These are phyloP conservation scores for Cryphonectria parasitica DNA, from an alignment of 2,329 filamentous ascomycete genomes.

Conservation along the genomic window DNA sequence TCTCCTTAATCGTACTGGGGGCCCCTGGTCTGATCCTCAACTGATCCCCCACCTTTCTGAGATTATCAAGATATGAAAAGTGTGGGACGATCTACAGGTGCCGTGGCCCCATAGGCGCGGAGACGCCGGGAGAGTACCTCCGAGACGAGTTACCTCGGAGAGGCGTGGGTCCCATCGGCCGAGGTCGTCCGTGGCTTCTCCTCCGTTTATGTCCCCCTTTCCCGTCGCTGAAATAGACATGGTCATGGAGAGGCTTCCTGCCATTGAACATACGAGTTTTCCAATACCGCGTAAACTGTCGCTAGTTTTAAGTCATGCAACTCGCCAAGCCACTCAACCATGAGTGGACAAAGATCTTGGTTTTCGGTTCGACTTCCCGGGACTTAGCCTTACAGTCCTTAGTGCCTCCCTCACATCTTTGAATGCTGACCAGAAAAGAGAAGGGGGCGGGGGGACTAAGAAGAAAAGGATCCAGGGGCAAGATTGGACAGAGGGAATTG, in stretches of 20 bases:
- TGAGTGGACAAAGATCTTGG: background rate
- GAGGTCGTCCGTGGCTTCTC: background rate
- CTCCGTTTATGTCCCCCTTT: background rate
- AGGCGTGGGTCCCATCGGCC: background rate
- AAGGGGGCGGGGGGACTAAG: too few species aligned
- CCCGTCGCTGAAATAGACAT: background rate
- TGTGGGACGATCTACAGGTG: conserved; percentile 6
- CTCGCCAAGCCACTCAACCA: background rate
- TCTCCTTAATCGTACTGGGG: conserved; percentile 11
- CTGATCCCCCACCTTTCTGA: conserved; percentile 24
- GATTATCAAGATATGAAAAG: conserved; percentile 26
- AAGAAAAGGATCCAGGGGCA: background rate
- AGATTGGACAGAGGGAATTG: background rate
- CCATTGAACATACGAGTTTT: background rate
- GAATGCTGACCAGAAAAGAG: background rate
- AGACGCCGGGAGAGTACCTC: conserved; percentile 2
- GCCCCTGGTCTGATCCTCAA: conserved; percentile 23
- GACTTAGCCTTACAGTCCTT: background rate
- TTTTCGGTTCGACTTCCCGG: background rate
- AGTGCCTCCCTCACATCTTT: background rate
- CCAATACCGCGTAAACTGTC: background rate
- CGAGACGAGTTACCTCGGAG: background rate
- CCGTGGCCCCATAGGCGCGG: conserved; percentile 3
- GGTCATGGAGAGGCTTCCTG: too few species aligned
- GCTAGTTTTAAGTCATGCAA: background rate